Evolutionary conservation across 768 basidiomycete genomes (phyloP).

Genomic region (Gloeostereum incarnatum): DNA sequence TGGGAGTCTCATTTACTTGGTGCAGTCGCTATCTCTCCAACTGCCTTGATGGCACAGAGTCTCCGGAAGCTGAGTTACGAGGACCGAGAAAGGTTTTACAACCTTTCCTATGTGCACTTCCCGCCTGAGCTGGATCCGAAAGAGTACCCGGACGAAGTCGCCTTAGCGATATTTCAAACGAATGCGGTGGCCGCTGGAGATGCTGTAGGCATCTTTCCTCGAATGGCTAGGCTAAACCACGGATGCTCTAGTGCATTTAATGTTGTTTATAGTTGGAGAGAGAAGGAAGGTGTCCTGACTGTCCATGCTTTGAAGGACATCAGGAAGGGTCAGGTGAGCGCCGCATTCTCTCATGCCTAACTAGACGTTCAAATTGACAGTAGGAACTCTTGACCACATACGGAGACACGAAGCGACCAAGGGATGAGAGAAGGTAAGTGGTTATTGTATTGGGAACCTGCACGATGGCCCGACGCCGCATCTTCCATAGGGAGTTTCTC

Average conservation of each 20-base stretch:
- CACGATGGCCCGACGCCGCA: conserved; percentile 1
- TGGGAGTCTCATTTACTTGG: conserved; percentile 1
- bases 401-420: conserved; percentile 43
- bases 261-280: conserved; percentile 52
- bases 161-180: conserved; percentile 57
- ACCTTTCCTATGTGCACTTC: conserved; percentile 49
- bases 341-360: conserved; percentile 2
- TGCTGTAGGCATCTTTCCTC: conserved; percentile 55
- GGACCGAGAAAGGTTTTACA: conserved; percentile 34
- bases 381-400: conserved; percentile 63
- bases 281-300: conserved; percentile 34
- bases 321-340: conserved; percentile 31
- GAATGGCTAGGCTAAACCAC: conserved; percentile 59
- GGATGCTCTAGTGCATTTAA: conserved; percentile 64
- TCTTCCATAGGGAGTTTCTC: conserved; percentile 34
- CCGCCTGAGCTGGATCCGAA: conserved; percentile 28
- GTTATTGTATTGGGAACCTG: background rate
- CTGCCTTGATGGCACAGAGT: conserved; percentile 26
- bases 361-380: background rate
- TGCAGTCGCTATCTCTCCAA: conserved; percentile 35
- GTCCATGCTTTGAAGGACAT: conserved; percentile 53
- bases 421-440: conserved; percentile 42
- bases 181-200: conserved; percentile 52
- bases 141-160: conserved; percentile 32
- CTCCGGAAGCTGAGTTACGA: conserved; percentile 21